Evolutionary conservation across 2,329 filamentous ascomycete species (phyloP).

Genomic region (Macroventuria anomochaeta): DNA sequence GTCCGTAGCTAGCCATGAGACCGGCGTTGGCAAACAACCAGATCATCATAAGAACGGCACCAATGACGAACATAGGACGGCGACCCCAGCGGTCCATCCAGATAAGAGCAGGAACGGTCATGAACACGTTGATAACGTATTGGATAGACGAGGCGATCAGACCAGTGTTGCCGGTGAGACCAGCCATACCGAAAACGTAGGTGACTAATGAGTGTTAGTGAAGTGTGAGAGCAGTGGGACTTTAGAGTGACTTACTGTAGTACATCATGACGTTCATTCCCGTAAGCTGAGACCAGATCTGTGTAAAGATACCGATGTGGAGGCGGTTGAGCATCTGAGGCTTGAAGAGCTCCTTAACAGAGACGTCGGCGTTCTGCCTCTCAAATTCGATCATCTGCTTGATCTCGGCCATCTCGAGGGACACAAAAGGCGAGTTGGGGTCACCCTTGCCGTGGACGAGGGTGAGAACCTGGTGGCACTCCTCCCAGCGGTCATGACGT

Average conservation of each 20-base stretch:
- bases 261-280: slow-evolving; percentile 77
- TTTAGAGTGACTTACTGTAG: slow-evolving; percentile 18
- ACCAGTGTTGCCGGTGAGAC: slow-evolving; percentile 63
- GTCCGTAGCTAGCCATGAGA: slow-evolving; percentile 66
- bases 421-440: slow-evolving; percentile 68
- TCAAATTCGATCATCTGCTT: slow-evolving; percentile 77
- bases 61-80: slow-evolving; percentile 69
- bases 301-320: slow-evolving; percentile 72
- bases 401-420: slow-evolving; percentile 74
- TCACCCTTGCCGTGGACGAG: slow-evolving; percentile 64
- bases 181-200: slow-evolving; percentile 76
- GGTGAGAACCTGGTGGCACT: slow-evolving; percentile 50
- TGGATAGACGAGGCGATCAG: slow-evolving; percentile 73
- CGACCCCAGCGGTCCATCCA: slow-evolving; percentile 80
- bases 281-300: slow-evolving; percentile 78
- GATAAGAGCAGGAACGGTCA: slow-evolving; percentile 77
- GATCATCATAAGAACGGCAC: slow-evolving; percentile 67
- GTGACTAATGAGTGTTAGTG: slow-evolving; percentile 30
- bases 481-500: slow-evolving; percentile 55
- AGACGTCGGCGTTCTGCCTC: slow-evolving; percentile 70
- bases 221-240: neutral
- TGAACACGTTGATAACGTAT: slow-evolving; percentile 79
- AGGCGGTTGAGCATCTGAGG: slow-evolving; percentile 78
- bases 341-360: slow-evolving; percentile 74
- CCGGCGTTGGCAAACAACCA: slow-evolving; percentile 69